phyloP scores from a whole-genome alignment of 2,329 filamentous ascomycete species.

The Hymenoscyphus linearis region DNA sequence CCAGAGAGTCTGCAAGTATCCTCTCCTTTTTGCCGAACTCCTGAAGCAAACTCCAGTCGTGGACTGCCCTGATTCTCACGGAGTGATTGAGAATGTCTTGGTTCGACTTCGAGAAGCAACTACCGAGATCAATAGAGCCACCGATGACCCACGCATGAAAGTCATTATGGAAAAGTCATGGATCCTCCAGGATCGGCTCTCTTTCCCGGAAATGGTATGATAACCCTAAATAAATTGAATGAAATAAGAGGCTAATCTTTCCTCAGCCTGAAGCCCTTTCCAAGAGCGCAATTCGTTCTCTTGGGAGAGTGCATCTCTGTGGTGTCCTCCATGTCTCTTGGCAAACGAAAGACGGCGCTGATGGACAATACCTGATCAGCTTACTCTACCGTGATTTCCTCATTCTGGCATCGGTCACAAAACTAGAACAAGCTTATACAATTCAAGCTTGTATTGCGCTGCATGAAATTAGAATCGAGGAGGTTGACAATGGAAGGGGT shows the following conservation, averaged over 20 bases:
- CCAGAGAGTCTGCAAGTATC: constrained; percentile 87
- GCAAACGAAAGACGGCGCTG: constrained; percentile 61
- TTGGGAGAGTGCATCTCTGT: constrained; percentile 77
- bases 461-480: constrained; percentile 60
- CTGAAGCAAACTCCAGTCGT: constrained; percentile 75
- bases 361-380: constrained; percentile 79
- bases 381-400: constrained; percentile 78
- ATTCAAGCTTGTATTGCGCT: constrained; percentile 71
- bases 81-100: constrained; percentile 70
- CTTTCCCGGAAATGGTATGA: constrained; percentile 66
- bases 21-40: constrained; percentile 78
- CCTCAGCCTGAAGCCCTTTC: constrained; percentile 43
- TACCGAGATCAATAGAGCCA: constrained; percentile 77
- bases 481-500: constrained; percentile 72
- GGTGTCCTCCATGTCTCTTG: constrained; percentile 81
- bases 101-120: constrained; percentile 69
- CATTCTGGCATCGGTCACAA: constrained; percentile 65
- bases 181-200: constrained; percentile 75
- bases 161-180: constrained; percentile 74
- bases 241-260: neutral
- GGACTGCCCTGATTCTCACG: constrained; percentile 79
- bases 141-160: constrained; percentile 66
- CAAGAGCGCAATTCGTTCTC: constrained; percentile 65
- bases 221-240: neutral
- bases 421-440: constrained; percentile 61